These are phyloP conservation scores for Boeremia exigua DNA, from an alignment of 2,329 filamentous ascomycete genomes.

Conservation along the genomic window DNA sequence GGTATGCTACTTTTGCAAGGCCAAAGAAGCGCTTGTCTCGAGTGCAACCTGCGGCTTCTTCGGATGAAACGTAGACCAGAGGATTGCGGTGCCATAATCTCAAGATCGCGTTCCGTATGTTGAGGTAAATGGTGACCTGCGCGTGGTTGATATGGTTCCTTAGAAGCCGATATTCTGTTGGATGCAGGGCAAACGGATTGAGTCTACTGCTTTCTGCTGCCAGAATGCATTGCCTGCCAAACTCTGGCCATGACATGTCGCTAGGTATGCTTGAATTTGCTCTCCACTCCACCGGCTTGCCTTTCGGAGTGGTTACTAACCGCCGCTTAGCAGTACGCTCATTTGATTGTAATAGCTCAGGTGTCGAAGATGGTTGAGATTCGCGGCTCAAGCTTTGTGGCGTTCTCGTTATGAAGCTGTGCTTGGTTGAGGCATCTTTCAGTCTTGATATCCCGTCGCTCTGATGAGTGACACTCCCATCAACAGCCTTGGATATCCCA, in stretches of 20 bases:
- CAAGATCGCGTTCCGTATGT: conserved; percentile 93
- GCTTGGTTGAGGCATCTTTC: conserved; percentile 18
- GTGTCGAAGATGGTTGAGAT: conserved; percentile 41
- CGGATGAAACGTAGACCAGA: conserved; percentile 76
- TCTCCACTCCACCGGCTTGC: conserved; percentile 33
- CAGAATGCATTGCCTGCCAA: conserved; percentile 88
- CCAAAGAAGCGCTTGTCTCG: conserved; percentile 88
- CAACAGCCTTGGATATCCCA: conserved; percentile 14
- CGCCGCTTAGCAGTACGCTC: conserved; percentile 27
- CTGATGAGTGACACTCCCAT: conserved; percentile 15
- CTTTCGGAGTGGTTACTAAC: conserved; percentile 28
- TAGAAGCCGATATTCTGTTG: conserved; percentile 81
- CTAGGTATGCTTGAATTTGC: conserved; percentile 85
- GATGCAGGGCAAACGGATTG: conserved; percentile 86
- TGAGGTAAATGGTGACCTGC: conserved; percentile 94
- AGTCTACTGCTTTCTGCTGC: conserved; percentile 89
- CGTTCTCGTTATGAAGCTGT: conserved; percentile 30
- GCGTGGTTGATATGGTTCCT: conserved; percentile 81
- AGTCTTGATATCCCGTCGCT: conserved; percentile 15
- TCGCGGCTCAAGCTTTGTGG: conserved; percentile 30
- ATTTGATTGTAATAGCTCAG: conserved; percentile 36
- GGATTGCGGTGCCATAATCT: conserved; percentile 89
- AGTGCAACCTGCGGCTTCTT: conserved; percentile 90
- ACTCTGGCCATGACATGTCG: conserved; percentile 73
- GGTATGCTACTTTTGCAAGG: conserved; percentile 83